Evolutionary conservation across 371 early-diverging fungal species (phyloP).

Genomic region (Mucor irregularis): DNA sequence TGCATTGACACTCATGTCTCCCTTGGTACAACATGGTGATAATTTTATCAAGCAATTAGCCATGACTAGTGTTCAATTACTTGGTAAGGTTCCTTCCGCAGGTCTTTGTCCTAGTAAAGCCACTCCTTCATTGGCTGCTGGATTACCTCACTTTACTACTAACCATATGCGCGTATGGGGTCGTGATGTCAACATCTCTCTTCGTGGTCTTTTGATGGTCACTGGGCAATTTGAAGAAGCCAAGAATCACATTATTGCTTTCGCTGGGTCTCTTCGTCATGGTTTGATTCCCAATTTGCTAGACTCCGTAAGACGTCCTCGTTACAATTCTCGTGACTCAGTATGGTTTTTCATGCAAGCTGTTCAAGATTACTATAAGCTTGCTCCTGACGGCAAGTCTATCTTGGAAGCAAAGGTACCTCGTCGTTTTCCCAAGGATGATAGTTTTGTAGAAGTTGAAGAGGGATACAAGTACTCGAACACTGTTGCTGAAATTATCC

Average conservation of each 20-base stretch:
- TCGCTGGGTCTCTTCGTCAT: slow-evolving; percentile 87
- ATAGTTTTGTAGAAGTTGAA: slow-evolving; percentile 69
- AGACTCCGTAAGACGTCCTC: slow-evolving; percentile 80
- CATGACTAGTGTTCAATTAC: slow-evolving; percentile 82
- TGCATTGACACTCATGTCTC: slow-evolving; percentile 63
- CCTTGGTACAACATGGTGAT: slow-evolving; percentile 60
- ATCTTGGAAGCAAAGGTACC: slow-evolving; percentile 73
- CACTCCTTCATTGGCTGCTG: slow-evolving; percentile 84
- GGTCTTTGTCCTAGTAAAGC: slow-evolving; percentile 70
- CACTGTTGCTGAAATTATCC: slow-evolving; percentile 85
- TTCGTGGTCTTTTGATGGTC: slow-evolving; percentile 82
- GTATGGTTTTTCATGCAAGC: slow-evolving; percentile 95
- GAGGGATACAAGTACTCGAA: slow-evolving; percentile 62
- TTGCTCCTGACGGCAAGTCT: slow-evolving; percentile 72
- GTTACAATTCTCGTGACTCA: slow-evolving; percentile 97
- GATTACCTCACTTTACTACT: slow-evolving; percentile 93
- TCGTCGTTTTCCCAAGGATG: slow-evolving; percentile 83
- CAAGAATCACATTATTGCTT: slow-evolving; percentile 81
- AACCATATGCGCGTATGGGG: slow-evolving; percentile 98
- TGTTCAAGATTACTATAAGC: slow-evolving; percentile 83
- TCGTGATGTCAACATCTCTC: slow-evolving; percentile 92
- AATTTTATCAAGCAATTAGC: slow-evolving; percentile 72
- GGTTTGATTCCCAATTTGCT: slow-evolving; percentile 96
- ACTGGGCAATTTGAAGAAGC: slow-evolving; percentile 87
- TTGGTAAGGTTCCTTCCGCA: slow-evolving; percentile 76